Percentiles rank a stretch among this genome's conserved stretches.
Evolutionary conservation across 768 basidiomycete species (phyloP).

Genomic region (Heimioporus sp.): DNA sequence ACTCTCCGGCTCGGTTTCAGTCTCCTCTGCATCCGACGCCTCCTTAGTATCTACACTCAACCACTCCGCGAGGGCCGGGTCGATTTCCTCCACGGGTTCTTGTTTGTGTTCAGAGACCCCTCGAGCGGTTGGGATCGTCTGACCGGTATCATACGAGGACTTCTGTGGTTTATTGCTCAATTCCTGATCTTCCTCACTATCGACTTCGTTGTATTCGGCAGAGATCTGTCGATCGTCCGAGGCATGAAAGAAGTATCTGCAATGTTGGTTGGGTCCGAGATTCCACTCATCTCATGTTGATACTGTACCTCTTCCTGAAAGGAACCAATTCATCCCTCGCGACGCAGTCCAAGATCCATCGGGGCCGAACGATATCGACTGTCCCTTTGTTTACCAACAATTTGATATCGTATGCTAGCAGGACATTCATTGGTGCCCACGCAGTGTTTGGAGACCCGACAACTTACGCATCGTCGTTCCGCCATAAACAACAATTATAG

Average conservation of each 20-base stretch:
- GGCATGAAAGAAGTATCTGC: slow-evolving; percentile 80
- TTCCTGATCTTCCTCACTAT: slow-evolving; percentile 32
- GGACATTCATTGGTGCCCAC: neutral
- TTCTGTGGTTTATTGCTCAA: slow-evolving; percentile 9
- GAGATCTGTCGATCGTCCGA: slow-evolving; percentile 47
- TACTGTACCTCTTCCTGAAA: slow-evolving; percentile 60
- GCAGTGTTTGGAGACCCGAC: neutral
- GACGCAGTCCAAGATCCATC: slow-evolving; percentile 84
- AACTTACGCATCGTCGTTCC: slow-evolving; percentile 66
- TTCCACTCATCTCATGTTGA: neutral
- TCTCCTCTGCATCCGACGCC: slow-evolving; percentile 23
- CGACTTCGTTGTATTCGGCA: slow-evolving; percentile 51
- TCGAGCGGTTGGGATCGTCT: neutral
- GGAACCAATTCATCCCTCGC: slow-evolving; percentile 53
- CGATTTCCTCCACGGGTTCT: slow-evolving; percentile 35
- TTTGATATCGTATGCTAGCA: slow-evolving; percentile 66
- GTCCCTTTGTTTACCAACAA: slow-evolving; percentile 66
- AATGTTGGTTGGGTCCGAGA: neutral
- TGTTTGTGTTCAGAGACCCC: slow-evolving; percentile 17
- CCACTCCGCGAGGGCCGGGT: slow-evolving; percentile 58
- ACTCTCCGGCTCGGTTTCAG: slow-evolving; percentile 53
- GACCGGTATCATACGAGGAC: slow-evolving; percentile 12
- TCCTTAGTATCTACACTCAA: slow-evolving; percentile 48
- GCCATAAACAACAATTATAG: slow-evolving; percentile 63
- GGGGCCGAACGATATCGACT: slow-evolving; percentile 72